A percentile compares a stretch with the other conserved stretches of the same genome.
phyloP scores from a whole-genome alignment of 2,329 filamentous ascomycete genomes.

The Trichoderma atroviride region DNA sequence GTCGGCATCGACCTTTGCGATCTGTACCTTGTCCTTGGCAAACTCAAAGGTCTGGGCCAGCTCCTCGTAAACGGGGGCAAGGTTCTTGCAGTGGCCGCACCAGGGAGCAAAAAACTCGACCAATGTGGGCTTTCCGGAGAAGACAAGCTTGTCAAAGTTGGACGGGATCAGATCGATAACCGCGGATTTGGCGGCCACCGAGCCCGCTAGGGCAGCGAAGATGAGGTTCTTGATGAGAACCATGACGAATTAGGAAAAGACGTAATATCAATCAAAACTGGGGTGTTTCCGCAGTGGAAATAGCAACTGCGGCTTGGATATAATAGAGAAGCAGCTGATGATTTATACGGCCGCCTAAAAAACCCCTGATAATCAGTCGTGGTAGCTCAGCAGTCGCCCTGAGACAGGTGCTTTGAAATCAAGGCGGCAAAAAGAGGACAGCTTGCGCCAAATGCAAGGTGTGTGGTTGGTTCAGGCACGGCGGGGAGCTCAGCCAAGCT shows the following conservation, averaged over 20 bases:
- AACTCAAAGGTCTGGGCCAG: slow-evolving; percentile 69
- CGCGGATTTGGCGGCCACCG: slow-evolving; percentile 71
- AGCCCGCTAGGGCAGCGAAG: slow-evolving; percentile 57
- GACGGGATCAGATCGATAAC: slow-evolving; percentile 86
- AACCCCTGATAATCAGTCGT: neutral
- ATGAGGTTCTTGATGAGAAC: slow-evolving; percentile 63
- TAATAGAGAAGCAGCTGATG: neutral
- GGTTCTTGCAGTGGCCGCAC: slow-evolving; percentile 99
- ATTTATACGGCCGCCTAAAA: neutral
- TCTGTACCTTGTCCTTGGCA: slow-evolving; percentile 72
- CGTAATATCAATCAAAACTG: neutral
- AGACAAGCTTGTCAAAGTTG: slow-evolving; percentile 90
- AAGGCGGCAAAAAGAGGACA: slow-evolving; percentile 26
- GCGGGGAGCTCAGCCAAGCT: slow-evolving; percentile 20
- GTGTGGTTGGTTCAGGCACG: slow-evolving; percentile 14
- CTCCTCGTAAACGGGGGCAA: slow-evolving; percentile 93
- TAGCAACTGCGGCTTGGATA: neutral
- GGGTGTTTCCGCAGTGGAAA: neutral
- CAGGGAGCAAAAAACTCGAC: slow-evolving; percentile 98
- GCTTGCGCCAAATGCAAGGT: slow-evolving; percentile 22
- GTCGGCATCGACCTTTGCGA: slow-evolving; percentile 96
- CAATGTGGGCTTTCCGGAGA: slow-evolving; percentile 91
- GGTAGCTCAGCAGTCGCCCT: neutral
- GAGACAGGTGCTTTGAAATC: slow-evolving; percentile 27
- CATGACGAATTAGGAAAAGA: slow-evolving; percentile 44